Conservation (phyloP, 306 rosid genomes). For the Inga leiocalycina region DNA sequence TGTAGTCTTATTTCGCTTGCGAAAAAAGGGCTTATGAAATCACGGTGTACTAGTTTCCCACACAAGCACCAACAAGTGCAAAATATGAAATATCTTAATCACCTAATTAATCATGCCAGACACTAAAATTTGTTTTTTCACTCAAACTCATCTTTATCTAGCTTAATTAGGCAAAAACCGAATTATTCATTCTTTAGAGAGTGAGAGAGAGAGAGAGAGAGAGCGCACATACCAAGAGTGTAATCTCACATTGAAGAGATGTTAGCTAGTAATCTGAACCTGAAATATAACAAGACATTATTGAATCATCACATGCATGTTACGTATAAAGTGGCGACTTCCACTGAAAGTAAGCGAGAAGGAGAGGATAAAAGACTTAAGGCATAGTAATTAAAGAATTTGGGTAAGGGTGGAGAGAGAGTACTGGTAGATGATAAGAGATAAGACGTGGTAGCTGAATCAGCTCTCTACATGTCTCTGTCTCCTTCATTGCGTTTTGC, state of each 20-base stretch:
- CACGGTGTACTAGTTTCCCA: too few species aligned
- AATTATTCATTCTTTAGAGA: too few species aligned
- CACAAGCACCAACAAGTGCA: neutral
- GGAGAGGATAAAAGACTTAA: neutral
- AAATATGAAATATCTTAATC: neutral
- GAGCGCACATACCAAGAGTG: neutral
- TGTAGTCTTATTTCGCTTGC: too few species aligned
- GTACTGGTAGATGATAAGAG: constrained; percentile 22
- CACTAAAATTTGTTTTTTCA: neutral
- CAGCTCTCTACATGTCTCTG: constrained; percentile 27
- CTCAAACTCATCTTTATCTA: too few species aligned
- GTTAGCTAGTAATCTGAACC: neutral
- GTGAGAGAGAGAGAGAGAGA: too few species aligned
- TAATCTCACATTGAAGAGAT: neutral
- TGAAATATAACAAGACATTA: neutral
- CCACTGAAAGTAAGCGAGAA: neutral
- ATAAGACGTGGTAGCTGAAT: constrained; percentile 41
- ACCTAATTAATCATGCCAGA: neutral
- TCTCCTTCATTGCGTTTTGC: neutral
- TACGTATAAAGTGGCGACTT: neutral
- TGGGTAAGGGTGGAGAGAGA: neutral
- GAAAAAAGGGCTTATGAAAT: too few species aligned
- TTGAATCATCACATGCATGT: neutral
- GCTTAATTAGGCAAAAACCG: too few species aligned
- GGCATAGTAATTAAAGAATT: neutral